Evolutionary conservation across 805 yeast species (phyloP), one percentile per base, ranked within the genome.

Genomic region (Saccharomycopsis fibuligera): DNA sequence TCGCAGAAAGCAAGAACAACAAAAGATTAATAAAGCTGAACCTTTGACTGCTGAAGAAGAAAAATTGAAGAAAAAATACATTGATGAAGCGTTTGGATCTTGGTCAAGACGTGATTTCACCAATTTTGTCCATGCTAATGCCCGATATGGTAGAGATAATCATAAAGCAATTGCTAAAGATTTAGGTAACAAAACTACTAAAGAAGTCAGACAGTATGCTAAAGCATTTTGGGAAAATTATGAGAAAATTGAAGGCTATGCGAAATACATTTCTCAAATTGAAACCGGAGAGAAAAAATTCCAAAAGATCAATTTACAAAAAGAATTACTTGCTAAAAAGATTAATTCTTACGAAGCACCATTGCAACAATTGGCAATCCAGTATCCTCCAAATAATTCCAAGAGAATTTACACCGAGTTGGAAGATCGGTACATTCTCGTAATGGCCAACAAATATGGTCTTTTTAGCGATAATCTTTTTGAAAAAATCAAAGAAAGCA

Each of bases 371-470:
- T 65, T 86, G 62, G 65, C 65, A 3, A 79, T 86, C 22, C 83
- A 77, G 47, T 86, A 83, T 52, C 91, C 93, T 0, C 90, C 90
- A n/a, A 85, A 84, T 60, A 85, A 83, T 60, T 83, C 93, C 10
- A 83, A 85, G 58, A 68, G 89, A 56, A 73, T 83, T 6, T 86
- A 83, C 57, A 78, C 86, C 6, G 76, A 77, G 29, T 62, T 73
- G 0, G 95, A 86, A 59, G 95, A 86, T 59, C 70, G 86, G 46
- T 86, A 80, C 56, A 66, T 86, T 23, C 60, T 86, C 44, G 57
- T 74, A 25, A 74, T 78, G 47, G 83, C 82, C 1, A 72, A 81
- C 61, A 81, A 81, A 56, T 72, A 76, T 55, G 95, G 95, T 0
- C 62, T 85, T 23, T 69, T 75, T 57, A 68, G 76, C 41, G 81